Base-by-base conservation (phyloP, 2,329 filamentous ascomycete genomes). In the Camptophora hylomeconis region DNA sequence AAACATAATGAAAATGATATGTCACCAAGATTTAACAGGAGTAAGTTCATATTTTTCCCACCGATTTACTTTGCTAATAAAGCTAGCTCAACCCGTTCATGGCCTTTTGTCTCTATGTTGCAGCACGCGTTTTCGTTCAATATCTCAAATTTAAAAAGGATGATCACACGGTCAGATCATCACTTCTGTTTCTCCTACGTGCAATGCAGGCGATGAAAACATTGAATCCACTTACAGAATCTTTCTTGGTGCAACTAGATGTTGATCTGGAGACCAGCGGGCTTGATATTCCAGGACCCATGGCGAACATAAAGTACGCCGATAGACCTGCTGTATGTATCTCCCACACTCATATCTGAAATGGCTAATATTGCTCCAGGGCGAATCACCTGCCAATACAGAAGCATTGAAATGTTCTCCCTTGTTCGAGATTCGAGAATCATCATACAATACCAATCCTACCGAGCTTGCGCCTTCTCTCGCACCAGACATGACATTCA, bases 91-190 rank as follows among this genome's bases (percentile, higher is more conserved):
- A 94, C 42, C 83, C 87, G 0, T 95, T 94, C 51, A 79, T 92
- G 45, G 84, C 83, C 0, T 95, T 95, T 54, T 93, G 84, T 48
- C 68, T 98, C 23, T 95, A 94, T 45, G 86, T 95, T n/a, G 80
- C 87, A 7, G 82, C 87, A 13, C 72, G 89, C 28, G 87, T 95
- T 0, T 95, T 95, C 48, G 78, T 95, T 5, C 87, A 95, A 51
- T 94, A 92, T 47, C 65, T 95, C n/a, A 94, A 92, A 54, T 89
- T 80, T 32, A 69, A 79, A n/a, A 83, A 86, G 1, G 77, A 87
- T 17, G 87, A 95, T 33, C 52, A 72, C 66, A 47, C 80, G 73
- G 52, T 80, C 72, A 40, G 72, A 11, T 78, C 87, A 32, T 86
- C 84, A 0, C 60, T 95, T n/a, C 76, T 86, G 32, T 95, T 98